Evolutionary conservation across 2,329 filamentous ascomycete genomes (phyloP).

Genomic region (Didymella keratinophila): DNA sequence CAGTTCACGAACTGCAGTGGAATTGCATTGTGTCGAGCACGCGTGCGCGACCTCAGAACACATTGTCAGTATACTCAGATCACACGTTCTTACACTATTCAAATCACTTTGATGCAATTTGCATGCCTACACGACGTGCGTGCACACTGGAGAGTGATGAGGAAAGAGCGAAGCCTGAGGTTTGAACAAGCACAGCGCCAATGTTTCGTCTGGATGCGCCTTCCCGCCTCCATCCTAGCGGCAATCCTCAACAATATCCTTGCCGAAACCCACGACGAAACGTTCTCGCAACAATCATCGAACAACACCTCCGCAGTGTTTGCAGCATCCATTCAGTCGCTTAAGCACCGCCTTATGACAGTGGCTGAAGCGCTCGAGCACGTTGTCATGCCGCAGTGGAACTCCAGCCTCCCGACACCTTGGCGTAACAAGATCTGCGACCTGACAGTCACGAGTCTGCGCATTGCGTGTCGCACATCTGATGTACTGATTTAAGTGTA

Average conservation of each 20-base stretch:
- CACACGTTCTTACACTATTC: neutral
- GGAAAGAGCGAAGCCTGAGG: conserved; percentile 22
- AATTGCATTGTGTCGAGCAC: neutral
- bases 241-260: conserved; percentile 5
- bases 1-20: neutral
- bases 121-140: neutral
- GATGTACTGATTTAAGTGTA: conserved; percentile 10
- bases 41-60: neutral
- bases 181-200: conserved; percentile 29
- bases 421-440: conserved; percentile 13
- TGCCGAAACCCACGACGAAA: conserved; percentile 25
- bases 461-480: conserved; percentile 11
- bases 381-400: conserved; percentile 9
- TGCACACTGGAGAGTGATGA: conserved; percentile 8
- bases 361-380: conserved; percentile 7
- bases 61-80: neutral
- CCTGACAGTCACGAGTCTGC: conserved; percentile 11
- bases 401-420: conserved; percentile 13
- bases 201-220: conserved; percentile 19
- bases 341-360: neutral
- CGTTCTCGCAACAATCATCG: conserved; percentile 29
- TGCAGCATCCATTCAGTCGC: conserved; percentile 5
- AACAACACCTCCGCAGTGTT: conserved; percentile 27
- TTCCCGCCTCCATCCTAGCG: conserved; percentile 22
- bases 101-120: neutral